These are phyloP conservation scores for Gloeostereum incarnatum DNA, from an alignment of 768 basidiomycete genomes.

Conservation along the genomic window DNA sequence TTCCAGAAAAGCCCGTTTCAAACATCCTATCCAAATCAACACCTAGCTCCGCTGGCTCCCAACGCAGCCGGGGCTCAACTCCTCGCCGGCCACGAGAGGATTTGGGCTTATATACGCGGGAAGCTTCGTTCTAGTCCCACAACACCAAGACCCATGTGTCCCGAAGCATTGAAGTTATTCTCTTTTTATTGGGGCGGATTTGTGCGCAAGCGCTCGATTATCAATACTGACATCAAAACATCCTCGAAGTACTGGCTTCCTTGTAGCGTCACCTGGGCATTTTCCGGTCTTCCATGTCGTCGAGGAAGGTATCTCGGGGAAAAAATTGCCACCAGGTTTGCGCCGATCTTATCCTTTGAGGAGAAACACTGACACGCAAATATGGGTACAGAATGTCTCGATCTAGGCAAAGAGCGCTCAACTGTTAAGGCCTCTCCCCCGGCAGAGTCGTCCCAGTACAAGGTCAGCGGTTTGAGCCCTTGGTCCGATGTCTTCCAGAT, in stretches of 20 bases:
- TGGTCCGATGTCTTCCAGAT: slow-evolving; percentile 22
- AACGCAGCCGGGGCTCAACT: too few relatives aligned
- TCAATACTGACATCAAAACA: slow-evolving; percentile 29
- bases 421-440: slow-evolving; percentile 16
- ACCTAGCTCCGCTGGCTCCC: too few relatives aligned
- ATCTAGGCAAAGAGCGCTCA: slow-evolving; percentile 2
- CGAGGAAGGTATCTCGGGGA: slow-evolving; percentile 23
- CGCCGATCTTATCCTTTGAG: slow-evolving; percentile 23
- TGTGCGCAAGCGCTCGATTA: slow-evolving; percentile 30
- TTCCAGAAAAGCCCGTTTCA: too few relatives aligned
- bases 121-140: too few relatives aligned
- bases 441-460: slow-evolving; percentile 26
- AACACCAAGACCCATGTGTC: too few relatives aligned
- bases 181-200: slow-evolving; percentile 15
- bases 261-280: slow-evolving; percentile 26
- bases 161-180: too few relatives aligned
- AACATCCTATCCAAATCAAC: too few relatives aligned
- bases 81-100: too few relatives aligned
- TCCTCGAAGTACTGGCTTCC: slow-evolving; percentile 33
- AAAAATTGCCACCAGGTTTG: slow-evolving; percentile 27
- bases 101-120: too few relatives aligned
- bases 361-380: slow-evolving; percentile 25
- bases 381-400: background rate
- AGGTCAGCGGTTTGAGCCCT: slow-evolving; percentile 12
- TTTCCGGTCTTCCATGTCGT: slow-evolving; percentile 22